Evolutionary conservation across 2,329 filamentous ascomycete species (phyloP).

Genomic region (Plenodomus tracheiphilus): DNA sequence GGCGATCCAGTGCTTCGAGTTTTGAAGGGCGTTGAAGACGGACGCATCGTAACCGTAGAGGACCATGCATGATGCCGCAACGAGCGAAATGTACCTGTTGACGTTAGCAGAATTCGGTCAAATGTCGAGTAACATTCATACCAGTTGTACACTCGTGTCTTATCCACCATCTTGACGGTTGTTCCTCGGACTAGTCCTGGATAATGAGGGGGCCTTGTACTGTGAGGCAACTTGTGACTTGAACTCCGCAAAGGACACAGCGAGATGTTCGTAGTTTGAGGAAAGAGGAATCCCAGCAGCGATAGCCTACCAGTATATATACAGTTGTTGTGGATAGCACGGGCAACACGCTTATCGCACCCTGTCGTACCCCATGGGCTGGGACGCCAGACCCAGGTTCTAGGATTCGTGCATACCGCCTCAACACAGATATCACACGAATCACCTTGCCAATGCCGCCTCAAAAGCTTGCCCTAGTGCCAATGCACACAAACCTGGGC

Average conservation of each 20-base stretch:
- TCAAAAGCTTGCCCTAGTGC: conserved; percentile 24
- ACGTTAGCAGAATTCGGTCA: conserved; percentile 7
- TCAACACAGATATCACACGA: conserved; percentile 32
- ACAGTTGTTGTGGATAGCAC: conserved; percentile 16
- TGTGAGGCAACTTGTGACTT: conserved; percentile 7
- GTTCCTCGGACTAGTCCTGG: conserved; percentile 1
- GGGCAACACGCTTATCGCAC: conserved; percentile 15
- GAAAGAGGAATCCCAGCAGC: conserved; percentile 7
- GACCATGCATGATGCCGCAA: conserved; percentile 74
- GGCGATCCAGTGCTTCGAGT: conserved; percentile 66
- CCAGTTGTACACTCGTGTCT: conserved; percentile 54
- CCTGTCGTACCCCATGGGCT: conserved; percentile 27
- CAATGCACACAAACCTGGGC: conserved; percentile 7
- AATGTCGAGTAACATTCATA: conserved; percentile 20
- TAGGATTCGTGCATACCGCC: conserved; percentile 11
- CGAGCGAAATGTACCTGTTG: conserved; percentile 66
- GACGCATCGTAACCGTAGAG: conserved; percentile 76
- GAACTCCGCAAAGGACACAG: conserved; percentile 21
- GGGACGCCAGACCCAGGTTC: conserved; percentile 23
- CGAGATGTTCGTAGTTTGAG: conserved; percentile 15
- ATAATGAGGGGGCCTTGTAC: not conserved
- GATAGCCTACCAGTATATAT: conserved; percentile 23
- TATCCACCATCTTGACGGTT: conserved; percentile 36
- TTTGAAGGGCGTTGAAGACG: conserved; percentile 73
- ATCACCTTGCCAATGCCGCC: conserved; percentile 28